Evolutionary conservation across 1,139 yeast genomes (phyloP).

Genomic region (Yamadazyma friedrichii): DNA sequence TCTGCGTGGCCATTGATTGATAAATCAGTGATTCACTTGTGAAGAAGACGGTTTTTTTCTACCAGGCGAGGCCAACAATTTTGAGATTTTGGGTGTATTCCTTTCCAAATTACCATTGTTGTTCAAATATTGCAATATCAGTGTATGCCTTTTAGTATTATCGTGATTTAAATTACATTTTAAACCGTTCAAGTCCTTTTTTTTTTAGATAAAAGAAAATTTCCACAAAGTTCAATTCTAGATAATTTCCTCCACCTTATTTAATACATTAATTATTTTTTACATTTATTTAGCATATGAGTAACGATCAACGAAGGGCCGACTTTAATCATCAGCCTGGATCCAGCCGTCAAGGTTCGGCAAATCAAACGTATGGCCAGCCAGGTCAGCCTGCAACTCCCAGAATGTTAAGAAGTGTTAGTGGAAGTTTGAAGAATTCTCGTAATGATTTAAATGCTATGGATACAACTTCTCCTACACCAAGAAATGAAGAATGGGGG

Average conservation of each 20-base stretch:
- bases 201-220: not conserved
- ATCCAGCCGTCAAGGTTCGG: conserved; percentile 1
- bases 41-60: no score
- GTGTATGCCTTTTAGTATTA: no score
- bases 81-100: no score
- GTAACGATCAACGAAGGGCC: conserved; percentile 2
- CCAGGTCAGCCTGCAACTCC: conserved; percentile 65
- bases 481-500: conserved; percentile 13
- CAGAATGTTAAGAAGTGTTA: conserved; percentile 67
- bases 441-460: conserved; percentile 16
- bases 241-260: not conserved
- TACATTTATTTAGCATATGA: conserved; percentile 1
- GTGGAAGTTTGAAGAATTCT: conserved; percentile 30
- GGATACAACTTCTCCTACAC: conserved; percentile 14
- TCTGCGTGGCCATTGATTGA: no score
- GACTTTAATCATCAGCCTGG: conserved; percentile 3
- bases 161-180: no score
- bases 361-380: not conserved
- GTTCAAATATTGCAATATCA: no score
- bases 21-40: no score
- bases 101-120: no score
- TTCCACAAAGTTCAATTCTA: not conserved
- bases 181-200: not conserved
- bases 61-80: no score
- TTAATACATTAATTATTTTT: not conserved